Evolutionary conservation across 1,284 basidiomycete species (phyloP).

Genomic region (Trametes hirsuta): DNA sequence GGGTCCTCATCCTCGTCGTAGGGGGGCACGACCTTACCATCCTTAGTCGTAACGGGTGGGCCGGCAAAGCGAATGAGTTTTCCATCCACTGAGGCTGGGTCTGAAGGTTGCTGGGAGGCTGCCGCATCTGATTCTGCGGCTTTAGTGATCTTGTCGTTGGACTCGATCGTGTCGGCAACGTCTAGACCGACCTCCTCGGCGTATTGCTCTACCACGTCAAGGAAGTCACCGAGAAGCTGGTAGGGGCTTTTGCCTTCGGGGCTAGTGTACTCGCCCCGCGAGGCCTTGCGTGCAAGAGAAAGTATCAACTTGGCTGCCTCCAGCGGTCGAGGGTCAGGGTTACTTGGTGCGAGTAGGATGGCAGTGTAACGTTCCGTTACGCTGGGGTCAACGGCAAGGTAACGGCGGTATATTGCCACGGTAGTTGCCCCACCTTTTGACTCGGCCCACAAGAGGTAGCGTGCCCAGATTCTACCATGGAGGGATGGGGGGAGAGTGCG

Average conservation of each 20-base stretch:
- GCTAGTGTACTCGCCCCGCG: constrained; percentile 82
- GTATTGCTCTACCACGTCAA: constrained; percentile 90
- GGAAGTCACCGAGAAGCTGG: constrained; percentile 91
- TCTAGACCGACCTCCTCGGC: constrained; percentile 93
- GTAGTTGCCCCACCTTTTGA: constrained; percentile 82
- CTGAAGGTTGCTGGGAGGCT: constrained; percentile 33
- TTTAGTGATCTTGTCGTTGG: constrained; percentile 47
- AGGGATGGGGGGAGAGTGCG: constrained; percentile 93
- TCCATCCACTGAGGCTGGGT: constrained; percentile 58
- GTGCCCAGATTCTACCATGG: constrained; percentile 93
- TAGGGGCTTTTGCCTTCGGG: constrained; percentile 96
- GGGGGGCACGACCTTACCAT: constrained; percentile 50
- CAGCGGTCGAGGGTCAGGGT: constrained; percentile 77
- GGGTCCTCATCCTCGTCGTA: constrained; percentile 88
- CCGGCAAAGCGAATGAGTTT: constrained; percentile 78
- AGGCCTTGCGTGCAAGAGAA: constrained; percentile 81
- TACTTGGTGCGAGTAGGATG: constrained; percentile 71
- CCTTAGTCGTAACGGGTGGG: constrained; percentile 56
- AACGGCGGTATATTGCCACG: constrained; percentile 89
- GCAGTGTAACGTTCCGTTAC: constrained; percentile 86
- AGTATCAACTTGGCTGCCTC: constrained; percentile 94
- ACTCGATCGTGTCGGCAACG: constrained; percentile 70
- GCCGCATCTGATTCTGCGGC: constrained; percentile 35
- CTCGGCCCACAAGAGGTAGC: constrained; percentile 96
- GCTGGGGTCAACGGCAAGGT: constrained; percentile 84